Conservation (phyloP, 2,329 filamentous ascomycete genomes). For the Aspergillus sp. region DNA sequence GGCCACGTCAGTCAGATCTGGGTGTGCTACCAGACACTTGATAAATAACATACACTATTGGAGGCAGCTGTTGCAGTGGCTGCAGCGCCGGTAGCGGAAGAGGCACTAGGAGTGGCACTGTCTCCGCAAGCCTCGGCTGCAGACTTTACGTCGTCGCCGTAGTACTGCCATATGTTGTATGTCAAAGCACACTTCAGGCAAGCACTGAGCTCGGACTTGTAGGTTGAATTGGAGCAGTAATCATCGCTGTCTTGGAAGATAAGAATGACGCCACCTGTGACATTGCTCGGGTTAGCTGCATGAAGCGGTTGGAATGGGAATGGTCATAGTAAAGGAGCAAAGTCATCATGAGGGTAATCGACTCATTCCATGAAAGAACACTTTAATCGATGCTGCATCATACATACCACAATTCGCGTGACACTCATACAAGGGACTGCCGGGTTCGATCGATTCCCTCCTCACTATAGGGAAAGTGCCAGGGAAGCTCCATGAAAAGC, state of each 20-base stretch:
- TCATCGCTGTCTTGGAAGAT: constrained; percentile 18
- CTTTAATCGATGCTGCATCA: not conserved
- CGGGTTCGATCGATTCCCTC: constrained; percentile 19
- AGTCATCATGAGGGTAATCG: not conserved
- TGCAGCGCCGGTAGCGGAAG: not conserved
- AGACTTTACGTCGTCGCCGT: constrained; percentile 40
- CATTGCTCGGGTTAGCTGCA: not conserved
- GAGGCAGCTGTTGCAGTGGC: not conserved
- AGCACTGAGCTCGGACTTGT: constrained; percentile 28
- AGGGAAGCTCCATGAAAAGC: constrained; percentile 7
- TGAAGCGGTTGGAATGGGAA: not conserved
- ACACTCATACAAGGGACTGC: constrained; percentile 37
- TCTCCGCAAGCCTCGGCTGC: constrained; percentile 41
- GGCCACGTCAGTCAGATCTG: not conserved
- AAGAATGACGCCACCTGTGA: constrained; percentile 31
- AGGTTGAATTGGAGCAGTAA: constrained; percentile 33
- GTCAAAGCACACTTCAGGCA: constrained; percentile 48
- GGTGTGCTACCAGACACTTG: not conserved
- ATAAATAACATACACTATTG: not conserved
- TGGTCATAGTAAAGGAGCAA: not conserved
- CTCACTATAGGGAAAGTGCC: constrained; percentile 5
- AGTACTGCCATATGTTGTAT: constrained; percentile 50
- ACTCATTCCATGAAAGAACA: not conserved
- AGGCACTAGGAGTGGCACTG: constrained; percentile 5
- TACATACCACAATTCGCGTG: constrained; percentile 38